Percentiles rank a stretch among this genome's conserved stretches.
These are phyloP conservation scores for Diaporthe citri DNA, from an alignment of 2,329 filamentous ascomycete genomes.

Conservation along the genomic window DNA sequence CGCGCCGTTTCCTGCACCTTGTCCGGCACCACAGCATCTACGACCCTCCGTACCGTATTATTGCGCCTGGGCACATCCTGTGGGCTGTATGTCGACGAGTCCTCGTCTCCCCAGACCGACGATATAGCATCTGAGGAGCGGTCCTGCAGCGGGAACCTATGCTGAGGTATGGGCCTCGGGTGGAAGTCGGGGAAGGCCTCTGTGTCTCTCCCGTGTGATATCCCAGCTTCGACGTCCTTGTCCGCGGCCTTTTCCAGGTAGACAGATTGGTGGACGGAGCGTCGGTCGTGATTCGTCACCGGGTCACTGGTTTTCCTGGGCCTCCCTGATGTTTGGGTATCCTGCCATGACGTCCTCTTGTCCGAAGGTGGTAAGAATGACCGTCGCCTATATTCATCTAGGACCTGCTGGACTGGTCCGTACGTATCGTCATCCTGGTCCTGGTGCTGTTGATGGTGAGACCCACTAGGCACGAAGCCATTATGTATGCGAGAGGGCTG, in stretches of 20 bases:
- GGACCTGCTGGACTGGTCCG: constrained; percentile 10
- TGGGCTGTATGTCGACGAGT: neutral
- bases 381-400: constrained; percentile 25
- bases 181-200: neutral
- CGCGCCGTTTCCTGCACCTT: constrained; percentile 28
- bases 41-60: constrained; percentile 24
- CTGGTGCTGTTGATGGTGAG: constrained; percentile 8
- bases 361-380: constrained; percentile 5
- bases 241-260: neutral
- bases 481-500: constrained; percentile 11
- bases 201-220: neutral
- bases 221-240: neutral
- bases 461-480: constrained; percentile 18
- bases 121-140: neutral
- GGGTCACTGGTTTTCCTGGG: constrained; percentile 18
- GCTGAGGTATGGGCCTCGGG: neutral
- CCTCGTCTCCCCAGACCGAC: constrained; percentile 18
- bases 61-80: constrained; percentile 18
- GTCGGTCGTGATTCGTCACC: constrained; percentile 9
- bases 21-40: constrained; percentile 34
- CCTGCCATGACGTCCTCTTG: constrained; percentile 24
- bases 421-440: constrained; percentile 6
- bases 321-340: neutral
- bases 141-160: constrained; percentile 15
- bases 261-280: constrained; percentile 4